These are phyloP conservation scores for Phytophthora tubulina DNA, from an alignment of 352 stramenopile species.

Conservation along the genomic window DNA sequence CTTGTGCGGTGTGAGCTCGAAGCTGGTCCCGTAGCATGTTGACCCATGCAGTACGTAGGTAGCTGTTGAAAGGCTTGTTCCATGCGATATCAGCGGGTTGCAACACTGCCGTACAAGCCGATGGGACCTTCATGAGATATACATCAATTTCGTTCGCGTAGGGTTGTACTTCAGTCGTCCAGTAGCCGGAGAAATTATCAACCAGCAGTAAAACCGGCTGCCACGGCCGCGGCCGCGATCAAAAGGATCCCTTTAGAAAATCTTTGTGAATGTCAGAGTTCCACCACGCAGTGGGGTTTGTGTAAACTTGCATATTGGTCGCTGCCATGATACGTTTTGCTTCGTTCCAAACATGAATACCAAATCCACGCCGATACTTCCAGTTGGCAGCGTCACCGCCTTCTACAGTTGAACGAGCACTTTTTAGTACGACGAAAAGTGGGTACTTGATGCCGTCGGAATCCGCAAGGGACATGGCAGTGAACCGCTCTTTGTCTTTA, in stretches of 20 bases:
- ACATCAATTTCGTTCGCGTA: no score
- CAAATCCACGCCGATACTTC: conserved; percentile 3
- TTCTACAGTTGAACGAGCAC: neutral
- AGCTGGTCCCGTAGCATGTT: no score
- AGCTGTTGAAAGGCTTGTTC: no score
- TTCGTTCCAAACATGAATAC: conserved; percentile 15
- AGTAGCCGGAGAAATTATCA: no score
- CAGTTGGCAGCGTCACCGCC: conserved; percentile 8
- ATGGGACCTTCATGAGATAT: no score
- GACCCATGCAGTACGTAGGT: no score
- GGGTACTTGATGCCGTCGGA: neutral
- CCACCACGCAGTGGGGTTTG: conserved; percentile 3
- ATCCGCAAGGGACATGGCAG: conserved; percentile 1
- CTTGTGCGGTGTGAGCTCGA: no score
- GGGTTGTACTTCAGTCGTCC: no score
- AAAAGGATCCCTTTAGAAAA: neutral
- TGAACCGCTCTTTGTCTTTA: conserved; percentile 6
- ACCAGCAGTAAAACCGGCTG: neutral
- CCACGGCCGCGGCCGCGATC: neutral
- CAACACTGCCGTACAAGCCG: no score
- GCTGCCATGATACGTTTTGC: conserved; percentile 1
- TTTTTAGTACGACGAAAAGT: conserved; percentile 7
- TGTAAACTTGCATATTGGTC: neutral
- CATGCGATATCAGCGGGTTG: no score
- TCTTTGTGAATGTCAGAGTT: neutral